A percentile compares a stretch with the other conserved stretches of the same genome.
phyloP scores from a whole-genome alignment of 192 early-diverging fungal genomes.

The Helicostylum pulchrum region DNA sequence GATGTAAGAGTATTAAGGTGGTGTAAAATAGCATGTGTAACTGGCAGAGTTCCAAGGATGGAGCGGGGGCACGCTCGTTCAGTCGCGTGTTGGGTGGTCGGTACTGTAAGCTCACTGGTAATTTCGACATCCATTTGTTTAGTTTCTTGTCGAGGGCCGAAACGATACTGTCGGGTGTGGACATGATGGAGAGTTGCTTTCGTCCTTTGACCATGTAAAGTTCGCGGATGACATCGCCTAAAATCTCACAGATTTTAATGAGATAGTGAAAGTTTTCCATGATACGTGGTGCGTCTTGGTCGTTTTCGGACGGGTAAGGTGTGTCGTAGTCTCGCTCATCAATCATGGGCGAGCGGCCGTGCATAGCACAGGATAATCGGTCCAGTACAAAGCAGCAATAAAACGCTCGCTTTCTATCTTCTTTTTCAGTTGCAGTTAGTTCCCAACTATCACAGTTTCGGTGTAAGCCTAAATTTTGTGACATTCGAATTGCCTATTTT shows the following conservation, averaged over 20 bases:
- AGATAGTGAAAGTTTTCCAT: slow-evolving; percentile 33
- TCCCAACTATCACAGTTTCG: slow-evolving; percentile 59
- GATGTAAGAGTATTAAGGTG: slow-evolving; percentile 51
- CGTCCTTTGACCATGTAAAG: slow-evolving; percentile 44
- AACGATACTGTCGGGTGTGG: slow-evolving; percentile 27
- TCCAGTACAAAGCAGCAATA: slow-evolving; percentile 73
- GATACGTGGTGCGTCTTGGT: slow-evolving; percentile 24
- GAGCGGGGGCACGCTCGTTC: slow-evolving; percentile 11
- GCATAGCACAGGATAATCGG: slow-evolving; percentile 59
- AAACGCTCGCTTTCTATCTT: slow-evolving; percentile 67
- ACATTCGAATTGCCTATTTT: slow-evolving; percentile 65
- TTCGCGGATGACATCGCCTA: slow-evolving; percentile 49
- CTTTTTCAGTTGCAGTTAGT: slow-evolving; percentile 50
- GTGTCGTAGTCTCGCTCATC: slow-evolving; percentile 46
- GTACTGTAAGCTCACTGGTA: slow-evolving; percentile 38
- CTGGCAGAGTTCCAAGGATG: slow-evolving; percentile 31
- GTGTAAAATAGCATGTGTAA: slow-evolving; percentile 53
- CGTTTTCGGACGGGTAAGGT: slow-evolving; percentile 25
- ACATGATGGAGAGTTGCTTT: slow-evolving; percentile 16
- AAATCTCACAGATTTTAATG: slow-evolving; percentile 36
- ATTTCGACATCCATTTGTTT: slow-evolving; percentile 39
- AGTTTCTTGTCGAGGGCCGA: slow-evolving; percentile 23
- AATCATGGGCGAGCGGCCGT: slow-evolving; percentile 57
- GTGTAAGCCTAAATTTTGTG: slow-evolving; percentile 76
- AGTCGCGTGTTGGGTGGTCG: slow-evolving; percentile 33